A percentile compares a stretch with the other conserved stretches of the same genome.
phyloP scores from a whole-genome alignment of 192 early-diverging fungal species.

The Coemansia asiatica region DNA sequence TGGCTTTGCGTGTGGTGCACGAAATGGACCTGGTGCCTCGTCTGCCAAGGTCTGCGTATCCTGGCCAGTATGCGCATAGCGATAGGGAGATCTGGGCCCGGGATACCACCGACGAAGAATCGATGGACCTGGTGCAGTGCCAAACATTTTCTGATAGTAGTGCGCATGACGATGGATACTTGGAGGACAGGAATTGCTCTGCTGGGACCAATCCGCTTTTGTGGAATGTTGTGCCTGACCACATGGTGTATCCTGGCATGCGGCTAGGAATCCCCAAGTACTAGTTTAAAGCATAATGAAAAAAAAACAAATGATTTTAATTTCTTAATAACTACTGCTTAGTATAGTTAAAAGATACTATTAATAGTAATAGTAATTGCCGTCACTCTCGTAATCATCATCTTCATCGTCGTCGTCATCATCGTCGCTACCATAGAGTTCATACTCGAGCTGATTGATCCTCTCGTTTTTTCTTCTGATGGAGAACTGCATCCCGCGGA shows the following conservation, averaged over 20 bases:
- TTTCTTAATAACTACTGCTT: background rate
- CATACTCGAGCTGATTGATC: background rate
- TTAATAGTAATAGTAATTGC: background rate
- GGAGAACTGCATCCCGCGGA: background rate
- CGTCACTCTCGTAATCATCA: background rate
- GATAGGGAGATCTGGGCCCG: slow-evolving; percentile 34
- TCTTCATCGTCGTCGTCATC: slow-evolving; percentile 18
- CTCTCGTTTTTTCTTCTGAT: background rate
- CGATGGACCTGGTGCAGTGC: slow-evolving; percentile 14
- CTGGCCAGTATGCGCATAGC: slow-evolving; percentile 22
- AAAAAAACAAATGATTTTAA: background rate
- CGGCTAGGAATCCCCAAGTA: slow-evolving; percentile 5
- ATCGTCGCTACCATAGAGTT: background rate
- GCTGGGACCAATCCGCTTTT: slow-evolving; percentile 9
- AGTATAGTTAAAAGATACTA: slow-evolving; percentile 1
- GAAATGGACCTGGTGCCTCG: slow-evolving; percentile 31
- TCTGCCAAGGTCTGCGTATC: slow-evolving; percentile 16
- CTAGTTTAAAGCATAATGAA: background rate
- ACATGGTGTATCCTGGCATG: slow-evolving; percentile 42
- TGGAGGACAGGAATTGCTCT: slow-evolving; percentile 14
- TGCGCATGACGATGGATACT: background rate
- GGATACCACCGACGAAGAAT: slow-evolving; percentile 6
- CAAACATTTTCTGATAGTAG: background rate
- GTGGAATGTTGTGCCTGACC: slow-evolving; percentile 35
- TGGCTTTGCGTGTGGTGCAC: slow-evolving; percentile 31